Evolutionary conservation across 192 early-diverging fungal genomes (phyloP).

Genomic region (Umbelopsis sp.): DNA sequence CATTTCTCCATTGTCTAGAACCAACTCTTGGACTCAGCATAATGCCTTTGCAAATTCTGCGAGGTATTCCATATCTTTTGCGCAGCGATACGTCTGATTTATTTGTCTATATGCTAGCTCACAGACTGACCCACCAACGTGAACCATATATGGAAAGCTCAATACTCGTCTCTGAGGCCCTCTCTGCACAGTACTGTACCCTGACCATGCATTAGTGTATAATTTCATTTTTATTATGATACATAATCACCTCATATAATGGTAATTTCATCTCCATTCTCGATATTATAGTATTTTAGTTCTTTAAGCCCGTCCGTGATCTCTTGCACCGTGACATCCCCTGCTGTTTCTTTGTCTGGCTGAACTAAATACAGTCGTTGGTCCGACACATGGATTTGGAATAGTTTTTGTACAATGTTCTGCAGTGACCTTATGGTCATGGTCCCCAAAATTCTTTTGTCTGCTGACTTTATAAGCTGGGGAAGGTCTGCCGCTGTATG

Average conservation of each 20-base stretch:
- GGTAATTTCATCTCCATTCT: conserved; percentile 46
- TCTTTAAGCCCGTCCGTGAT: conserved; percentile 52
- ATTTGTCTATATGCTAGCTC: too few species aligned
- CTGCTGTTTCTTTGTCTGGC: conserved; percentile 5
- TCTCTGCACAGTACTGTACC: too few species aligned
- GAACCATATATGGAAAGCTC: too few species aligned
- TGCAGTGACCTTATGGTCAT: conserved; percentile 53
- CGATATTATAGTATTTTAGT: conserved; percentile 51
- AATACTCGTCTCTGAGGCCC: too few species aligned
- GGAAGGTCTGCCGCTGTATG: conserved; percentile 12
- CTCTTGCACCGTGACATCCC: conserved; percentile 24
- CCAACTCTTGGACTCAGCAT: neutral
- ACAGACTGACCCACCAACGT: too few species aligned
- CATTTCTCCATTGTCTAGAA: too few species aligned
- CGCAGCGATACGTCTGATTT: too few species aligned
- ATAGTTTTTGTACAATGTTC: conserved; percentile 51
- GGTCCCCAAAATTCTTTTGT: conserved; percentile 41
- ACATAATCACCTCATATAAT: neutral
- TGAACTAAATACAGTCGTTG: conserved; percentile 43
- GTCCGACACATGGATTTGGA: conserved; percentile 41
- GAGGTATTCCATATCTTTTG: neutral
- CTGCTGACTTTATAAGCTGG: conserved; percentile 20
- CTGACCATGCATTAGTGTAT: too few species aligned
- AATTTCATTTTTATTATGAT: neutral
- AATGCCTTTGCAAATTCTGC: neutral